These are phyloP conservation scores for Ogataea zsoltii DNA, from an alignment of 805 yeast genomes.

Conservation along the genomic window DNA sequence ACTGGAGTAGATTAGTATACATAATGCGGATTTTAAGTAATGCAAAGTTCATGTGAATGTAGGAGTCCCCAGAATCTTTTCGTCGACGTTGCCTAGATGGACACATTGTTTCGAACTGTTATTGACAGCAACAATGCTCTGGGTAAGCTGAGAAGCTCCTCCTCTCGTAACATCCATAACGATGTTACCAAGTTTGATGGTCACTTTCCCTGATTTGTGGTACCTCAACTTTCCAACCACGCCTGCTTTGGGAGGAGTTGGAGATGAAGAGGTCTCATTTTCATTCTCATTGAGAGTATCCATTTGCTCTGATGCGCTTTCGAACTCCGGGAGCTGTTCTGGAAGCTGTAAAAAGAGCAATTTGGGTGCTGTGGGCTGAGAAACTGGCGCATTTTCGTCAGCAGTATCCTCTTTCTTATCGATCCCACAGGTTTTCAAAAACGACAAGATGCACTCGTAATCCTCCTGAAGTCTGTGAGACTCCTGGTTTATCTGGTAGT, in stretches of 20 bases:
- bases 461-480: slow-evolving; percentile 38
- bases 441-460: slow-evolving; percentile 36
- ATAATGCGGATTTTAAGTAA: neutral
- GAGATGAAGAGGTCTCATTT: too few relatives aligned
- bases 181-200: slow-evolving; percentile 71
- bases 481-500: slow-evolving; percentile 39
- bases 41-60: slow-evolving; percentile 28
- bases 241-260: slow-evolving; percentile 44
- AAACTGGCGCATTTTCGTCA: slow-evolving; percentile 3
- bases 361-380: slow-evolving; percentile 1
- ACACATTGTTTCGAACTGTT: slow-evolving; percentile 42
- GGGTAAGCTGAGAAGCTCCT: slow-evolving; percentile 65
- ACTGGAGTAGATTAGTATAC: slow-evolving; percentile 11
- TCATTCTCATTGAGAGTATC: slow-evolving; percentile 11
- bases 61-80: slow-evolving; percentile 63
- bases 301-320: neutral
- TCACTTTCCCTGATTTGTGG: slow-evolving; percentile 81
- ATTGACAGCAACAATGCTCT: slow-evolving; percentile 59
- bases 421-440: slow-evolving; percentile 14
- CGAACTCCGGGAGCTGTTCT: slow-evolving; percentile 28
- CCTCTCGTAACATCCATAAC: slow-evolving; percentile 73
- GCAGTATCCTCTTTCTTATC: slow-evolving; percentile 12
- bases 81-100: slow-evolving; percentile 54
- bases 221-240: slow-evolving; percentile 70
- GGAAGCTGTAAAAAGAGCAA: slow-evolving; percentile 35